phyloP scores from a whole-genome alignment of 352 stramenopile genomes.

The Globisporangium perplexum region DNA sequence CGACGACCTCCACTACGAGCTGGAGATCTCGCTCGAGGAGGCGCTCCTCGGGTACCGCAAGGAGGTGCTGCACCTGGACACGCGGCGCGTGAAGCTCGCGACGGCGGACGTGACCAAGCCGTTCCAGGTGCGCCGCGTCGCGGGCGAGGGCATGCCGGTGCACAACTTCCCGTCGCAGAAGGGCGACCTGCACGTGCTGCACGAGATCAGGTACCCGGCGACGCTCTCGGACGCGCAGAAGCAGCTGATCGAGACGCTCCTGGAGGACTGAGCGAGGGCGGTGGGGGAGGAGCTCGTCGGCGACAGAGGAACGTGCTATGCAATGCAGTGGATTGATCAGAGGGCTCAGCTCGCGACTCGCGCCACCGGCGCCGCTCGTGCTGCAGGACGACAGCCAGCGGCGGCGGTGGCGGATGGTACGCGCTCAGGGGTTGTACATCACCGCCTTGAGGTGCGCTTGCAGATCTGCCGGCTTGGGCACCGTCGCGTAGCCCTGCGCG shows the following conservation, averaged over 20 bases:
- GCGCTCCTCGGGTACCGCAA: constrained; percentile 94
- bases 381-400: too few relatives aligned
- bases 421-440: constrained; percentile 69
- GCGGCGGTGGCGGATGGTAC: not conserved
- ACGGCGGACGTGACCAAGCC: constrained; percentile 88
- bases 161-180: constrained; percentile 86
- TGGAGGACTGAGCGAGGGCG: constrained; percentile 17
- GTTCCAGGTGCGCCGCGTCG: constrained; percentile 89
- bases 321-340: too few relatives aligned
- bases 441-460: constrained; percentile 46
- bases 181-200: constrained; percentile 93
- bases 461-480: constrained; percentile 44
- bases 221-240: constrained; percentile 88
- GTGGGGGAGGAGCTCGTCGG: too few relatives aligned
- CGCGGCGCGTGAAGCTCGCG: constrained; percentile 86
- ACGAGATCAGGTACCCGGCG: constrained; percentile 93
- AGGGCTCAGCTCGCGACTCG: too few relatives aligned
- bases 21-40: constrained; percentile 95
- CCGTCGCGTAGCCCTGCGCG: constrained; percentile 48
- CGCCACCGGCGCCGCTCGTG: too few relatives aligned
- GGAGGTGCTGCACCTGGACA: constrained; percentile 92
- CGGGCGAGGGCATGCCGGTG: constrained; percentile 95
- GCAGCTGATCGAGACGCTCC: constrained; percentile 49
- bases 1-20: constrained; percentile 93
- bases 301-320: too few relatives aligned